A percentile compares a stretch with the other conserved stretches of the same genome.
Evolutionary conservation across 495 filamentous ascomycete species (phyloP).

Genomic region (Haplographium delicatum): DNA sequence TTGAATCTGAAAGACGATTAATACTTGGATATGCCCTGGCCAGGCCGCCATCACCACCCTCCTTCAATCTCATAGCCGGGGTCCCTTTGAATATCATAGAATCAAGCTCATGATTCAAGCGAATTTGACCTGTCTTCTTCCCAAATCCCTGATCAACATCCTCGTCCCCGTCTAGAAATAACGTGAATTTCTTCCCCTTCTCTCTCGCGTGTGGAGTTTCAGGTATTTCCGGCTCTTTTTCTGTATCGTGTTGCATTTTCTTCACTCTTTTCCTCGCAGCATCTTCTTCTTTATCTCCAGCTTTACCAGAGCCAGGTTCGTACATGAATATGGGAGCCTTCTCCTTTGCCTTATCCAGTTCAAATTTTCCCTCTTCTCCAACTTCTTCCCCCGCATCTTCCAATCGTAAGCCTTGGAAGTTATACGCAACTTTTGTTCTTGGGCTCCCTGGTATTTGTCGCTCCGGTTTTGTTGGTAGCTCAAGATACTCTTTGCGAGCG

Average conservation of each 20-base stretch:
- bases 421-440: slow-evolving; percentile 55
- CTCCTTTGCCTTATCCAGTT: slow-evolving; percentile 17
- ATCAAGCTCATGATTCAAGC: slow-evolving; percentile 15
- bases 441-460: slow-evolving; percentile 48
- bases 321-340: no score
- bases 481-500: not conserved
- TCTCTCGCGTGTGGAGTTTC: slow-evolving; percentile 16
- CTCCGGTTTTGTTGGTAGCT: no score
- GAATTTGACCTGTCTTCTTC: slow-evolving; percentile 22
- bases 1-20: slow-evolving; percentile 35
- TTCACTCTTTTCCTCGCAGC: slow-evolving; percentile 18
- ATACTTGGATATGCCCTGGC: slow-evolving; percentile 33
- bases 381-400: slow-evolving; percentile 30
- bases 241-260: slow-evolving; percentile 17
- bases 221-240: slow-evolving; percentile 12
- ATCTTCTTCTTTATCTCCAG: slow-evolving; percentile 13
- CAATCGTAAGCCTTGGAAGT: slow-evolving; percentile 57
- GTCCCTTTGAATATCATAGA: slow-evolving; percentile 17
- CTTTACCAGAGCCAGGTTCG: no score
- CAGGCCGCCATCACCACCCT: slow-evolving; percentile 12
- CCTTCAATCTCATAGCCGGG: slow-evolving; percentile 13
- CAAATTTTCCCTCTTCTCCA: slow-evolving; percentile 7
- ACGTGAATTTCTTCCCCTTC: slow-evolving; percentile 10
- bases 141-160: slow-evolving; percentile 29
- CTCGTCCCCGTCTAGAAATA: slow-evolving; percentile 1